Evolutionary conservation across 306 rosid species (phyloP), one percentile per base, ranked within the genome.

Genomic region (Vigna trinervia): DNA sequence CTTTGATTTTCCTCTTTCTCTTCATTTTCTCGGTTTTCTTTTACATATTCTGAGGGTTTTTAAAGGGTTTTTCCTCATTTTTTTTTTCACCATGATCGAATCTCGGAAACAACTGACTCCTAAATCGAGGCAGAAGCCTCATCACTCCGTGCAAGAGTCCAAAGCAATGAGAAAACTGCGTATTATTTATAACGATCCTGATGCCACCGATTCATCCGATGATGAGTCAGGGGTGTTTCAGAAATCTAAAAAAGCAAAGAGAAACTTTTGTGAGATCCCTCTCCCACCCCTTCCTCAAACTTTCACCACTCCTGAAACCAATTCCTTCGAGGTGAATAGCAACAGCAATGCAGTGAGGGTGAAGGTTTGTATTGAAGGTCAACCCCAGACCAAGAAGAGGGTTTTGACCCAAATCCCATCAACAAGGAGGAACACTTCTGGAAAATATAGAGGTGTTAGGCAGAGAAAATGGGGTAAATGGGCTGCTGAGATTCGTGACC

Each of bases 401-500:
- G 78, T 14, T 56, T 67, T 81, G 47, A 41, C 79, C 1, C 75
- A 73, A 59, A 11, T 43, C 12, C 38, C 78, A 0, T 26, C 83
- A 14, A 56, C 48, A 0, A 77, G 58, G 28, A 87, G 71, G 11
- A 80, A 76, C 9, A 48, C 90, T 0, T 71, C 84, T 32, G 82
- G 90, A 0, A 88, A 85, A 13, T 89, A 66, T 73, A 86, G 88
- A 82, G 99, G 99, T 0, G 97, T 95, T 47, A 69, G 99, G 19
- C 89, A 85, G 76, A 84, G 99, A 63, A 84, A 91, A 53, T 95
- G 97, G 90, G 99, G 99, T 0, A 92, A 88, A 78, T 95, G 97
- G 97, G 97, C 97, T 0, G 97, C 99, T 1, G 99, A 95, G 76
- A 95, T 95, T 74, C 96, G 99, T 1, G 91, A 92, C 63, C 99